Percentiles rank a stretch among this genome's conserved stretches.
These are phyloP conservation scores for Pseudomonodictys pantanalensis DNA, from an alignment of 495 filamentous ascomycete genomes.

Conservation along the genomic window DNA sequence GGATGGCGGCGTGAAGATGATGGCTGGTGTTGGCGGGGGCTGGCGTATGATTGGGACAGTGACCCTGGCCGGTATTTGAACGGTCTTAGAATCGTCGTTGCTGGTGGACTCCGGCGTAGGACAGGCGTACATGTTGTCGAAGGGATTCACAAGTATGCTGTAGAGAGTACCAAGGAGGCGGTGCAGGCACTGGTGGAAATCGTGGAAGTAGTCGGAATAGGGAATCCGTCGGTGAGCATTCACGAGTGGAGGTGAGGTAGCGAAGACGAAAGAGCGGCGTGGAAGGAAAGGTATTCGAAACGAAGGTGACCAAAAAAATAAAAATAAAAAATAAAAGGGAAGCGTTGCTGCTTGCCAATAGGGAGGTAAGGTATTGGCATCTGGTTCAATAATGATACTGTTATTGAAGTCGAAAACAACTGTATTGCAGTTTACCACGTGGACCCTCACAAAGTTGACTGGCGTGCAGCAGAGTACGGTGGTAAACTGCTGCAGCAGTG, in stretches of 20 bases:
- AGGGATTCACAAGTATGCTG: neutral
- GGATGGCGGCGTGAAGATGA: neutral
- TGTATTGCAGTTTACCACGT: too few species aligned
- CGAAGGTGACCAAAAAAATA: neutral
- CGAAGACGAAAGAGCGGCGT: neutral
- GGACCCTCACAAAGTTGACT: too few species aligned
- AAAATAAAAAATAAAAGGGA: neutral
- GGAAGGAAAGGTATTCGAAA: neutral
- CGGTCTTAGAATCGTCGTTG: neutral
- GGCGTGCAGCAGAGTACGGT: too few species aligned
- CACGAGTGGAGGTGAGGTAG: neutral
- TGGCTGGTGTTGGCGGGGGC: too few species aligned
- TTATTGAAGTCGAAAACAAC: too few species aligned
- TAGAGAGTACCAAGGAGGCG: too few species aligned
- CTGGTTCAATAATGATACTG: too few species aligned
- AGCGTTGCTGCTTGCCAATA: too few species aligned
- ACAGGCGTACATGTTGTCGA: neutral
- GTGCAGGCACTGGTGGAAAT: neutral
- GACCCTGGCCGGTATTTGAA: neutral
- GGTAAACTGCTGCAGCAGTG: too few species aligned
- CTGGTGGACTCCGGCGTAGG: neutral
- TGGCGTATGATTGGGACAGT: neutral
- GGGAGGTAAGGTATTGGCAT: too few species aligned
- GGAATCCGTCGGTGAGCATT: neutral
- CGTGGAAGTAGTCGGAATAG: neutral